Percentiles rank a stretch among this genome's conserved stretches.
phyloP scores from a whole-genome alignment of 495 filamentous ascomycete species.

The Thozetella sp. region DNA sequence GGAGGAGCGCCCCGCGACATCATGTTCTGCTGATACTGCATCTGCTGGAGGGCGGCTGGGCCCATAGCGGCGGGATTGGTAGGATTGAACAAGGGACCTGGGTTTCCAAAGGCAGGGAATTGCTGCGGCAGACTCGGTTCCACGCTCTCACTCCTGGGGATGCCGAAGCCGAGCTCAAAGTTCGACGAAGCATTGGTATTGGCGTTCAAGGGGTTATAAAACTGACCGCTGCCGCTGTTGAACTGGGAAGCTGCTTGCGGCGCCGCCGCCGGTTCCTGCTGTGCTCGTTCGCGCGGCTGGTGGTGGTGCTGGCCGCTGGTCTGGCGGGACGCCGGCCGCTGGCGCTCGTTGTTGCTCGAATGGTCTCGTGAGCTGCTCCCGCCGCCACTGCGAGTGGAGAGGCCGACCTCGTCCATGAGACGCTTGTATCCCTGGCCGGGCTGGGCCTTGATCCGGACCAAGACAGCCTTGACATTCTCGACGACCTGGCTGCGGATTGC shows the following conservation, averaged over 20 bases:
- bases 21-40: slow-evolving; percentile 63
- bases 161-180: slow-evolving; percentile 49
- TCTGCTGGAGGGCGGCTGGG: slow-evolving; percentile 51
- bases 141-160: slow-evolving; percentile 58
- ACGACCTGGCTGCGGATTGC: slow-evolving; percentile 83
- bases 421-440: slow-evolving; percentile 97
- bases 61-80: slow-evolving; percentile 41
- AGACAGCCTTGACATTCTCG: slow-evolving; percentile 86
- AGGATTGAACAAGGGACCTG: slow-evolving; percentile 52
- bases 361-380: slow-evolving; percentile 45
- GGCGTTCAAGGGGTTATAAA: slow-evolving; percentile 41
- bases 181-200: slow-evolving; percentile 22
- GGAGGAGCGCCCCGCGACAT: slow-evolving; percentile 51
- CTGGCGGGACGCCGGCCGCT: slow-evolving; percentile 57
- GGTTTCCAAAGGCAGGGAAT: slow-evolving; percentile 52
- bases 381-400: slow-evolving; percentile 59
- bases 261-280: slow-evolving; percentile 20
- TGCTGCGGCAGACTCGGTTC: slow-evolving; percentile 54
- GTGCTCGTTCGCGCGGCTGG: slow-evolving; percentile 18
- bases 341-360: slow-evolving; percentile 39
- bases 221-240: slow-evolving; percentile 29
- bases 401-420: slow-evolving; percentile 94
- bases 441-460: slow-evolving; percentile 87
- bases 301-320: slow-evolving; percentile 30
- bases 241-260: slow-evolving; percentile 31